Conservation (phyloP, 352 stramenopile genomes). For the Phytopythium delawarense region DNA sequence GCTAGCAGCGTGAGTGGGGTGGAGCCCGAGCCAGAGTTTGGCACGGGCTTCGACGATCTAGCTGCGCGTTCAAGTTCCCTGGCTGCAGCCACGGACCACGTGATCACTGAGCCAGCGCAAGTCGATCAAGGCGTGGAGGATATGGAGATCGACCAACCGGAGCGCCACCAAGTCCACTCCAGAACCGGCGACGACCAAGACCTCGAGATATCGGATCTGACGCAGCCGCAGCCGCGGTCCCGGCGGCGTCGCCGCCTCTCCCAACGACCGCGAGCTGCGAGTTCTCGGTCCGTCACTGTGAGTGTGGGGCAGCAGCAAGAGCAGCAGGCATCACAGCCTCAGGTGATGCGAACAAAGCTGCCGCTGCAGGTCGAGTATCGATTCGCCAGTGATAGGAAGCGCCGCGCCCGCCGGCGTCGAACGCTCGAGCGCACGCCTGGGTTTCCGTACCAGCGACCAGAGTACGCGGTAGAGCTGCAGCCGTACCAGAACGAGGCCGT, state of each 20-base stretch:
- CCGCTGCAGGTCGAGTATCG: slow-evolving; percentile 57
- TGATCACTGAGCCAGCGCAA: background rate
- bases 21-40: slow-evolving; percentile 10
- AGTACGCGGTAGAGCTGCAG: slow-evolving; percentile 56
- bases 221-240: slow-evolving; percentile 2
- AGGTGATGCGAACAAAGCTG: slow-evolving; percentile 51
- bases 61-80: background rate
- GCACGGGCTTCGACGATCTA: background rate
- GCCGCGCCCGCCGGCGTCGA: slow-evolving; percentile 38
- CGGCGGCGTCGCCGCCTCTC: slow-evolving; percentile 2
- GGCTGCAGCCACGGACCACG: too few species aligned
- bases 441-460: slow-evolving; percentile 39
- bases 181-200: slow-evolving; percentile 1
- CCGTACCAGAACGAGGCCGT: slow-evolving; percentile 86
- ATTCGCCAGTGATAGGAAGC: slow-evolving; percentile 46
- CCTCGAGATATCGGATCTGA: slow-evolving; percentile 7
- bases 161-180: background rate
- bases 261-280: background rate
- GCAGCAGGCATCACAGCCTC: background rate
- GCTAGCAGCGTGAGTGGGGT: background rate
- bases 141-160: background rate
- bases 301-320: background rate
- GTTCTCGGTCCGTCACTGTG: background rate
- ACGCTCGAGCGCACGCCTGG: slow-evolving; percentile 32
- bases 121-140: background rate